Evolutionary conservation across 164 flowering plant species (phyloP), one percentile per base, ranked within the genome.

Genomic region (Stephania yunnanensis): DNA sequence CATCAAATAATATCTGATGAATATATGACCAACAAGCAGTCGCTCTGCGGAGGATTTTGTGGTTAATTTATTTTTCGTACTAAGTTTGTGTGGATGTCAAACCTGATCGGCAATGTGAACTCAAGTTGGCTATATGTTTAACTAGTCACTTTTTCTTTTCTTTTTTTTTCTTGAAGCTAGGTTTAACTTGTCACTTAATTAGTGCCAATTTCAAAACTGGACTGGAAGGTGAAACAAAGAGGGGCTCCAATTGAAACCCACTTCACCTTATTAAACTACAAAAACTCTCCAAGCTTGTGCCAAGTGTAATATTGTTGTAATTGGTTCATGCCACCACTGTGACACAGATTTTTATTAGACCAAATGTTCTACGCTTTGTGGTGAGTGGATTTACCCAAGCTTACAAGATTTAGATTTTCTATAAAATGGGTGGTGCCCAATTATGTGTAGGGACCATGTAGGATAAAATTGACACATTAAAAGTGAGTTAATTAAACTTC

Each of bases 401-500:
- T 58, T 58, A 58, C 64, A 58, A 58, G 66, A 7, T 20, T 53
- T 17, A 13, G 45, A 31, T 52, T 10, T 71, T 53, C 1, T 65
- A 65, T 22, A 29, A 63, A 65, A 22, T 65, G 68, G 17, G 36
- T 15, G 20, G 64, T 65, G 31, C 10, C 68, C 68, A 65, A 22
- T 65, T 65, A 42, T 17, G 68, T 44, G 22, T 42, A 15, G 22
- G 75, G 75, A 53, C 74, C 30, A 61, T n/a, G 25, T 55, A 55
- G 48, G 46, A 74, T 65, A 6, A 46, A 67, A 74, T 74, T 19
- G 76, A 75, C 73, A 42, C 58, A 1, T 68, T 55, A 10, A 46
- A 7, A 64, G 31, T 48, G 46, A 63, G 55, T n/a, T 64, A 63
- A 70, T 15, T 70, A 5, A 12, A 46, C 6, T 22, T 48, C 55